phyloP scores from a whole-genome alignment of 495 filamentous ascomycete genomes.

The Neurospora cerealis region DNA sequence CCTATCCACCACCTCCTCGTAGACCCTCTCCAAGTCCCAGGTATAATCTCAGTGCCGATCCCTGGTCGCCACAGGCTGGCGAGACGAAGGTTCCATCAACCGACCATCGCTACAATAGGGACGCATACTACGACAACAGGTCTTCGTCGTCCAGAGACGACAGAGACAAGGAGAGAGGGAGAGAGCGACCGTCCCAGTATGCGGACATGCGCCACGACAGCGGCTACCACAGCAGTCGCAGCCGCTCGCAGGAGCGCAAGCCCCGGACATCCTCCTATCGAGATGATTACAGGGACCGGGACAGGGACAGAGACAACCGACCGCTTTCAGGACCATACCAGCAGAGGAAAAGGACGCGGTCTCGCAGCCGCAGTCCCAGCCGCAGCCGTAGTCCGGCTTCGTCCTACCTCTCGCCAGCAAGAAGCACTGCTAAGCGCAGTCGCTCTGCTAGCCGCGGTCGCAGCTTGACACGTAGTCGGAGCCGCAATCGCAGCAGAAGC shows the following conservation, averaged over 20 bases:
- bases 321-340: slow-evolving; percentile 1
- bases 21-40: slow-evolving; percentile 2
- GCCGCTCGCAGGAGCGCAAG: slow-evolving; percentile 5
- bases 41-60: slow-evolving; percentile 7
- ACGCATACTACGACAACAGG: slow-evolving; percentile 1
- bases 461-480: neutral
- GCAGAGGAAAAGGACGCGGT: slow-evolving; percentile 1
- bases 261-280: slow-evolving; percentile 1
- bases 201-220: slow-evolving; percentile 19
- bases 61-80: slow-evolving; percentile 19
- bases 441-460: neutral
- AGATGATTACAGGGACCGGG: slow-evolving; percentile 5
- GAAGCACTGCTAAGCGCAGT: neutral
- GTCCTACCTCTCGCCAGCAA: neutral
- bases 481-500: slow-evolving; percentile 5
- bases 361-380: neutral
- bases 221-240: slow-evolving; percentile 23
- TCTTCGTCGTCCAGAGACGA: slow-evolving; percentile 9
- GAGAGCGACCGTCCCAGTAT: neutral
- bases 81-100: slow-evolving; percentile 6
- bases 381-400: neutral
- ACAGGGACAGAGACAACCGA: slow-evolving; percentile 7
- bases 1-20: slow-evolving; percentile 2
- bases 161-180: neutral
- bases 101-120: slow-evolving; percentile 3